Evolutionary conservation across 352 stramenopile species (phyloP).

Genomic region (Globisporangium nagaii): DNA sequence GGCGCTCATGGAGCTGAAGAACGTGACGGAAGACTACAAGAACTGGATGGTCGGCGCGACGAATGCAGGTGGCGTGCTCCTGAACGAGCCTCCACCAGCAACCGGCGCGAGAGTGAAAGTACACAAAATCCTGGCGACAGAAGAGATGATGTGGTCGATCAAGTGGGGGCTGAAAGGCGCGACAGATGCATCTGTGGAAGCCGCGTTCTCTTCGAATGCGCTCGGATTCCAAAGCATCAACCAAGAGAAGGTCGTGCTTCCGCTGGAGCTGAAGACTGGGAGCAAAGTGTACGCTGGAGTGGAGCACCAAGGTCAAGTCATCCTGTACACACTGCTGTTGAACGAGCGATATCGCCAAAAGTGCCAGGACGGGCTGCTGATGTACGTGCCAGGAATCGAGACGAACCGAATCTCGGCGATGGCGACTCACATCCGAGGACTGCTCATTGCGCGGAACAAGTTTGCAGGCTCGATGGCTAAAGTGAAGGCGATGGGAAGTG

Average conservation of each 20-base stretch:
- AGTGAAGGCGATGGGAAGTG: slow-evolving; percentile 48
- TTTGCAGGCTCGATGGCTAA: slow-evolving; percentile 57
- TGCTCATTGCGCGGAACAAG: slow-evolving; percentile 69
- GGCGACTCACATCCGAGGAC: slow-evolving; percentile 46
- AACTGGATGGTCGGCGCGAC: slow-evolving; percentile 30
- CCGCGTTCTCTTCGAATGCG: slow-evolving; percentile 19
- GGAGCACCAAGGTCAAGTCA: slow-evolving; percentile 83
- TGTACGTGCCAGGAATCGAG: slow-evolving; percentile 70
- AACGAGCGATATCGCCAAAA: slow-evolving; percentile 68
- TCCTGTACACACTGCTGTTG: slow-evolving; percentile 83
- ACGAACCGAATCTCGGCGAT: slow-evolving; percentile 60
- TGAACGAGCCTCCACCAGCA: slow-evolving; percentile 31
- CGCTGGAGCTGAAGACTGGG: slow-evolving; percentile 87
- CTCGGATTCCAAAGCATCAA: neutral
- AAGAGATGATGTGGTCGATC: slow-evolving; percentile 85
- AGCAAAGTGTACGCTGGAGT: slow-evolving; percentile 49
- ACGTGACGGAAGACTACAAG: slow-evolving; percentile 49
- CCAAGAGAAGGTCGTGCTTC: slow-evolving; percentile 30
- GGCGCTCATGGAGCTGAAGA: slow-evolving; percentile 46
- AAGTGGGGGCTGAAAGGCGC: slow-evolving; percentile 82
- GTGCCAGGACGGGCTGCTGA: slow-evolving; percentile 55
- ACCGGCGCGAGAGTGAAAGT: slow-evolving; percentile 27
- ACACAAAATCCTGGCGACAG: slow-evolving; percentile 51
- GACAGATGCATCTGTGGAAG: slow-evolving; percentile 66
- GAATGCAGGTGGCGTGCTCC: slow-evolving; percentile 5